phyloP scores from a whole-genome alignment of 1,284 basidiomycete species.

The Waitea zeae region DNA sequence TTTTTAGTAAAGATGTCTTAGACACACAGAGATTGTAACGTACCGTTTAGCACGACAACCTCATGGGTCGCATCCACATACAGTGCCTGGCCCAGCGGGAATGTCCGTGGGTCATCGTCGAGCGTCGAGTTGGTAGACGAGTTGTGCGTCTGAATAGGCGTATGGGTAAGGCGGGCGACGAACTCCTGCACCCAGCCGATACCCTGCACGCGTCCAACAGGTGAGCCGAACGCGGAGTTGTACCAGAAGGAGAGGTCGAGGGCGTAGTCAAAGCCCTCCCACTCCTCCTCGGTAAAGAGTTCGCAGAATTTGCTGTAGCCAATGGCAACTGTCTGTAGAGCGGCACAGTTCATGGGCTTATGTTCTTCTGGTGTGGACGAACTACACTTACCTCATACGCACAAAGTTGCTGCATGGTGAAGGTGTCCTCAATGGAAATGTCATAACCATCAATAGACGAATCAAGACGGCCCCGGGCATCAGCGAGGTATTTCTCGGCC shows the following conservation, averaged over 20 bases:
- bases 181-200: slow-evolving; percentile 77
- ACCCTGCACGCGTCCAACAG: slow-evolving; percentile 64
- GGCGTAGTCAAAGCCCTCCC: slow-evolving; percentile 79
- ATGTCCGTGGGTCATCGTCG: slow-evolving; percentile 47
- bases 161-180: slow-evolving; percentile 62
- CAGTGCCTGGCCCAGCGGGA: slow-evolving; percentile 66
- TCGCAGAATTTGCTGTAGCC: slow-evolving; percentile 84
- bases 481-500: slow-evolving; percentile 53
- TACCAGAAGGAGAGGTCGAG: slow-evolving; percentile 38
- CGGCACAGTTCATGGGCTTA: too few relatives aligned
- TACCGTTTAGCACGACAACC: slow-evolving; percentile 66
- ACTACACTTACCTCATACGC: slow-evolving; percentile 76
- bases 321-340: slow-evolving; percentile 71
- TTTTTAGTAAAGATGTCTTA: slow-evolving; percentile 1
- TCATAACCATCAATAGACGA: slow-evolving; percentile 44
- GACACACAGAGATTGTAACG: slow-evolving; percentile 6
- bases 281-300: slow-evolving; percentile 80
- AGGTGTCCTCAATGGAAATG: slow-evolving; percentile 55
- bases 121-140: slow-evolving; percentile 71
- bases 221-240: slow-evolving; percentile 65
- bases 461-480: slow-evolving; percentile 48
- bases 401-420: slow-evolving; percentile 61
- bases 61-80: slow-evolving; percentile 83
- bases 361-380: too few relatives aligned
- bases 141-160: slow-evolving; percentile 47